Base-by-base conservation (phyloP, 2,329 filamentous ascomycete genomes). In the Trichoderma atroviride region DNA sequence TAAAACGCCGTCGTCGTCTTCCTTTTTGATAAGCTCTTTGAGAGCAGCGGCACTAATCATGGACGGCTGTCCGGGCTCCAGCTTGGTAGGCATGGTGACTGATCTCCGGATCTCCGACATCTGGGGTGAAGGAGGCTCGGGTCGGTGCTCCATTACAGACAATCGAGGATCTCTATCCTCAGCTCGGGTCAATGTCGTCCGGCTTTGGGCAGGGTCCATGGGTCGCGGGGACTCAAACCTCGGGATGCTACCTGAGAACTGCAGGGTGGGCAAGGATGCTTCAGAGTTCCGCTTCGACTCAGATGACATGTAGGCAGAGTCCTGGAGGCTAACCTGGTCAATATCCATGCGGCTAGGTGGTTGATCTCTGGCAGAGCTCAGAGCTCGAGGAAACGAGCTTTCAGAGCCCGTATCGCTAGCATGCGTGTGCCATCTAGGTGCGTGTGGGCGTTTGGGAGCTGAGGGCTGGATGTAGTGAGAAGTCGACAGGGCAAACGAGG, bases 31-130 rank as follows among this genome's bases (percentile, higher is more conserved):
- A 52, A 92, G 79, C 10, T 86, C 83, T 71, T 84, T 86, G 16
- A 92, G 82, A 35, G 87, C 81, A 2, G 82, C 78, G 2, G 84
- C 81, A 0, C 85, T 78, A 33, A 92, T 84, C 80, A 91, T 81
- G 0, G 78, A 77, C 0, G 86, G 83, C 0, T 79, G 81, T 67
- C 81, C 81, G 19, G 79, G 75, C 29, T 88, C 86, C 3, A 85
- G 71, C 6, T 81, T 79, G 5, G 80, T 73, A 0, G 88, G 88
- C n/a, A 88, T 74, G 0, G 87, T 89, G 66, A 86, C 85, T 0
- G 86, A 83, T 7, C 79, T 78, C 24, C 70, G 69, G 0, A 75
- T 52, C 13, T 74, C 75, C 13, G 71, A 65, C 22, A 73, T 73
- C 64, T 70, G 75, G 62, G 72, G 74, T 57, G 65, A 78, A 16